Percentiles rank a stretch among this genome's conserved stretches.
phyloP scores from a whole-genome alignment of 495 filamentous ascomycete genomes.

The Umbilicaria muhlenbergii region DNA sequence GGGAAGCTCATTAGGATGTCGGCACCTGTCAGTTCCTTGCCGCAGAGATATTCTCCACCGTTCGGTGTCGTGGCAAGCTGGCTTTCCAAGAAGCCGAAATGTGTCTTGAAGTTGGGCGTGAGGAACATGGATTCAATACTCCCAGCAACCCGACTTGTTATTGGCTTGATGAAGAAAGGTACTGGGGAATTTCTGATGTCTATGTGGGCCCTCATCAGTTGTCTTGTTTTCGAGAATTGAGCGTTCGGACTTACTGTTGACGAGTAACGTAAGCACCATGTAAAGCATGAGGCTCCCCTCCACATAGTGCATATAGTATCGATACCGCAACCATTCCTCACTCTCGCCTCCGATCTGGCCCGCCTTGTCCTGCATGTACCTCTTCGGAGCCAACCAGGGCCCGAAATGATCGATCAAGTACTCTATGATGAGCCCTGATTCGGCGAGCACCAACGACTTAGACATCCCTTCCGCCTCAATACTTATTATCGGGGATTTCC shows the following conservation, averaged over 20 bases:
- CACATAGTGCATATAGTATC: slow-evolving; percentile 67
- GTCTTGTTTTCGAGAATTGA: background rate
- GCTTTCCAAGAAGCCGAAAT: slow-evolving; percentile 58
- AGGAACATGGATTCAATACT: slow-evolving; percentile 46
- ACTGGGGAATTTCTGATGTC: slow-evolving; percentile 46
- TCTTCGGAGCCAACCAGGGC: slow-evolving; percentile 43
- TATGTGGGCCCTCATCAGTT: slow-evolving; percentile 10
- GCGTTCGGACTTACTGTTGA: slow-evolving; percentile 31
- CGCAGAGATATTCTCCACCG: slow-evolving; percentile 54
- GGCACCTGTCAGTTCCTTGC: slow-evolving; percentile 53
- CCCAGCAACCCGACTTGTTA: slow-evolving; percentile 47
- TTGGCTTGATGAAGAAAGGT: slow-evolving; percentile 76
- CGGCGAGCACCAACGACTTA: slow-evolving; percentile 54
- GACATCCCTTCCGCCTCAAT: slow-evolving; percentile 30
- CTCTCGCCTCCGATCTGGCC: slow-evolving; percentile 49
- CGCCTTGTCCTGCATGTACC: slow-evolving; percentile 40
- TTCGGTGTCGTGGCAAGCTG: slow-evolving; percentile 49
- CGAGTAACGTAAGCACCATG: slow-evolving; percentile 41
- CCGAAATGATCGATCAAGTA: slow-evolving; percentile 68
- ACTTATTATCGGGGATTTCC: slow-evolving; percentile 64
- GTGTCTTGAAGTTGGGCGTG: slow-evolving; percentile 41
- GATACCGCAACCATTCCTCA: slow-evolving; percentile 60
- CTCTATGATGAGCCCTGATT: slow-evolving; percentile 65
- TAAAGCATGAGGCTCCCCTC: slow-evolving; percentile 69
- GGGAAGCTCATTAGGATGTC: slow-evolving; percentile 75